Percentiles rank a stretch among this genome's conserved stretches.
These are phyloP conservation scores for Graphiopsis chlorocephala DNA, from an alignment of 2,329 filamentous ascomycete species.

Conservation along the genomic window DNA sequence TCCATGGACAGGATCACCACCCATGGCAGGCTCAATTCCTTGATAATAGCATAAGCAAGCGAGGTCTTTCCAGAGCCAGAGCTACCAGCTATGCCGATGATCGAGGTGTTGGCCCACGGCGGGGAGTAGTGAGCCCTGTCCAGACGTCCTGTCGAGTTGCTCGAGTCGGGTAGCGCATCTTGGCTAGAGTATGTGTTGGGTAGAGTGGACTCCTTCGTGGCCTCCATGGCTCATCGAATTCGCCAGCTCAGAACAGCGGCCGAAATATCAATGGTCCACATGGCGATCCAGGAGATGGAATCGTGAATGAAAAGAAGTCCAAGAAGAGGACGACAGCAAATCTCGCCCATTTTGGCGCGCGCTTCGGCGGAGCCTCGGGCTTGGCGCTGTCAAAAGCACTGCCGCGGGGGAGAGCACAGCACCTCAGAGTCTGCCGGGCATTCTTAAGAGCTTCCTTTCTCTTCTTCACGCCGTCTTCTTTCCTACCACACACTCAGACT, in stretches of 20 bases:
- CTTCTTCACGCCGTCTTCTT: slow-evolving; percentile 1
- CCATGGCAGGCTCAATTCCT: slow-evolving; percentile 88
- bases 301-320: slow-evolving; percentile 3
- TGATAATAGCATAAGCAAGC: slow-evolving; percentile 85
- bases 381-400: background rate
- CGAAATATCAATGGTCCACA: slow-evolving; percentile 29
- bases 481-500: slow-evolving; percentile 5
- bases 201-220: slow-evolving; percentile 11
- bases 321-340: slow-evolving; percentile 7
- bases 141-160: slow-evolving; percentile 15
- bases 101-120: slow-evolving; percentile 93
- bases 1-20: slow-evolving; percentile 98
- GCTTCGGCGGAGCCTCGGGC: background rate
- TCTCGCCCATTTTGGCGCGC: background rate
- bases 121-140: slow-evolving; percentile 73
- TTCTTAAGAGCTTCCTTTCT: slow-evolving; percentile 16
- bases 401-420: slow-evolving; percentile 4
- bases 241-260: slow-evolving; percentile 29
- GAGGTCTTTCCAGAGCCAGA: slow-evolving; percentile 96
- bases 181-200: background rate
- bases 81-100: slow-evolving; percentile 93
- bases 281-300: slow-evolving; percentile 20
- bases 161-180: slow-evolving; percentile 15
- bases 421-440: slow-evolving; percentile 12
- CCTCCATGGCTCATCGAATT: slow-evolving; percentile 29